A percentile compares a stretch with the other conserved stretches of the same genome.
Evolutionary conservation across 2,329 filamentous ascomycete genomes (phyloP).

Genomic region (Cryphonectria naterciae): DNA sequence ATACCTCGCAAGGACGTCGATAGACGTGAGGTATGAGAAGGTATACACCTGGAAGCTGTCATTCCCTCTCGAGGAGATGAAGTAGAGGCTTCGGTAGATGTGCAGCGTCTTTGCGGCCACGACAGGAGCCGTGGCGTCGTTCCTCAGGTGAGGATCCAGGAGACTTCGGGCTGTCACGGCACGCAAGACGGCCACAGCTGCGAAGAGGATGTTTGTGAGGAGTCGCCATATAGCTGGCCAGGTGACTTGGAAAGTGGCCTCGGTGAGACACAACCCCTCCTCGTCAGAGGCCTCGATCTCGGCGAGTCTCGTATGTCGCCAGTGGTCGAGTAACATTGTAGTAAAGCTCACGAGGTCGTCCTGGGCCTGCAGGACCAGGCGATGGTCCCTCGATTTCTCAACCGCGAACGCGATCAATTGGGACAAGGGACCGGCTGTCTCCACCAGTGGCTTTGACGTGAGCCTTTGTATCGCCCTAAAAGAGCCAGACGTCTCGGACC

Average conservation of each 20-base stretch:
- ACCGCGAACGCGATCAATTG: conserved; percentile 67
- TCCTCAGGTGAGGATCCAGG: conserved; percentile 53
- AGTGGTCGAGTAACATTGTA: conserved; percentile 68
- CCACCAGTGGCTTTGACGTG: conserved; percentile 63
- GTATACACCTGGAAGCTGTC: conserved; percentile 80
- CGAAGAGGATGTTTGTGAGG: conserved; percentile 76
- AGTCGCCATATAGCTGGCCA: conserved; percentile 76
- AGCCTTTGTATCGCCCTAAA: conserved; percentile 62
- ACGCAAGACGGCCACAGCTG: conserved; percentile 74
- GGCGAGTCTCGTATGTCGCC: conserved; percentile 76
- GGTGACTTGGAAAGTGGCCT: conserved; percentile 68
- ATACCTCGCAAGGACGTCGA: conserved; percentile 80
- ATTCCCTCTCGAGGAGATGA: conserved; percentile 76
- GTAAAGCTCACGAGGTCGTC: conserved; percentile 72
- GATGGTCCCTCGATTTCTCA: conserved; percentile 48
- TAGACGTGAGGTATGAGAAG: conserved; percentile 80
- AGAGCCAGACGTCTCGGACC: conserved; percentile 64
- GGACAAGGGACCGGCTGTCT: conserved; percentile 69
- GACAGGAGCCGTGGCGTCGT: conserved; percentile 56
- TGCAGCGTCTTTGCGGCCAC: conserved; percentile 74
- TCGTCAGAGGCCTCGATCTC: conserved; percentile 73
- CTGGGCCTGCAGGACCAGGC: conserved; percentile 38
- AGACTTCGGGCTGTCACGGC: conserved; percentile 69
- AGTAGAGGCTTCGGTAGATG: conserved; percentile 76
- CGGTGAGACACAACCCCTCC: conserved; percentile 57